Evolutionary conservation across 257 asterid species (phyloP), one percentile per base, ranked within the genome.

Genomic region (Nicotiana noctiflora): DNA sequence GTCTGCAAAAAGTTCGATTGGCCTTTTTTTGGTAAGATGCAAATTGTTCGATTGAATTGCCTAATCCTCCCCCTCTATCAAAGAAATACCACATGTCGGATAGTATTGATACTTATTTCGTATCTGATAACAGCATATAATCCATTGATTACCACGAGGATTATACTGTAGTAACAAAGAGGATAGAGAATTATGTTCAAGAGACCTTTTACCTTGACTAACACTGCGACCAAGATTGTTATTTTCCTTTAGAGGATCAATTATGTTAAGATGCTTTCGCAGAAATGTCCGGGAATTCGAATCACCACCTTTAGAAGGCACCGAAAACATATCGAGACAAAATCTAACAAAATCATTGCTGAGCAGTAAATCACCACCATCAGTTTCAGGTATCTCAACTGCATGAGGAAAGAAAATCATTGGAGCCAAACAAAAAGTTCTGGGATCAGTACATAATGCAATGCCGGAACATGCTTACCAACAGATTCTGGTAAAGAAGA

Each of bases 211-310:
- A 94, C 98, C 97, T 93, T 88, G 88, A 84, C 89, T 89, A 75
- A 94, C 94, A 80, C 98, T 93, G 10, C 98, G 91, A 60, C 98
- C 98, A 29, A 94, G 94, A 86, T 94, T 94, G 84, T 93, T 93
- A 81, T 55, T 81, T 76, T 91, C 96, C 82, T 90, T 93, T 57
- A 93, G 88, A 5, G 97, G 98, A 86, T 94, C 98, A 64, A 94
- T 86, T 32, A 94, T 91, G 84, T 94, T 94, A 19, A 94, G 90
- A 89, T 89, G 83, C 89, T 94, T 94, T 57, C 11, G 83, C 62
- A 76, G 93, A 86, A 94, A 90, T 57, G 86, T 84, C 12, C 92
- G 92, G 17, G 85, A 84, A 63, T 32, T 89, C 53, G 32, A 84
- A 62, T 89, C 94, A 8, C 74, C 75, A 11, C 75, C 86, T 87